Evolutionary conservation across 306 rosid genomes (phyloP).

Genomic region (Inga leiocalycina): DNA sequence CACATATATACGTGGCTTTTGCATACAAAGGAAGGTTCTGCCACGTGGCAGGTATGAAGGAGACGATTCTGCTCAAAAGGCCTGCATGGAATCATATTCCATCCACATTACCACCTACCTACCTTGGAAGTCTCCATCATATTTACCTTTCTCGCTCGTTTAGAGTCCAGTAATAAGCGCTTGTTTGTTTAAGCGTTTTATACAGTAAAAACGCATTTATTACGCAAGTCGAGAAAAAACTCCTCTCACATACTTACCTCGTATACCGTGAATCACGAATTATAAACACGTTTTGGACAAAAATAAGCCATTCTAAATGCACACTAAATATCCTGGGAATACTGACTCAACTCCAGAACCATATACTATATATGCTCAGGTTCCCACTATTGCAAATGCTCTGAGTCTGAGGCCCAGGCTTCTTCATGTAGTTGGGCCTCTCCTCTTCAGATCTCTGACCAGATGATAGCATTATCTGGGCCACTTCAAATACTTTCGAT

Average conservation of each 20-base stretch:
- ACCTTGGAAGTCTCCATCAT: background rate
- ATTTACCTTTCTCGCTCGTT: background rate
- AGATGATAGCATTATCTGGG: background rate
- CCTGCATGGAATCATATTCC: slow-evolving; percentile 1
- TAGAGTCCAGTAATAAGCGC: background rate
- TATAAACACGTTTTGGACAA: too few species aligned
- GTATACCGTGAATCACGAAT: too few species aligned
- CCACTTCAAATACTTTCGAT: background rate
- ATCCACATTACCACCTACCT: background rate
- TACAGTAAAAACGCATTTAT: too few species aligned
- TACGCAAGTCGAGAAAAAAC: too few species aligned
- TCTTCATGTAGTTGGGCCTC: background rate
- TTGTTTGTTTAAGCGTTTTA: too few species aligned
- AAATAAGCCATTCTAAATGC: too few species aligned
- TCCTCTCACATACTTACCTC: too few species aligned
- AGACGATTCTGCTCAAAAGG: slow-evolving; percentile 5
- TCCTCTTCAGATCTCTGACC: background rate
- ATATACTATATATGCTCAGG: background rate
- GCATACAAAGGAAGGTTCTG: background rate
- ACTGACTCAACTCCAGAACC: background rate
- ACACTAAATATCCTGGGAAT: background rate
- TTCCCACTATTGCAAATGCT: background rate
- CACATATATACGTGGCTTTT: background rate
- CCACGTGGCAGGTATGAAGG: background rate
- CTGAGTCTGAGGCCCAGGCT: background rate